phyloP scores from a whole-genome alignment of 2,329 filamentous ascomycete genomes.

The Pseudogymnoascus verrucosus region DNA sequence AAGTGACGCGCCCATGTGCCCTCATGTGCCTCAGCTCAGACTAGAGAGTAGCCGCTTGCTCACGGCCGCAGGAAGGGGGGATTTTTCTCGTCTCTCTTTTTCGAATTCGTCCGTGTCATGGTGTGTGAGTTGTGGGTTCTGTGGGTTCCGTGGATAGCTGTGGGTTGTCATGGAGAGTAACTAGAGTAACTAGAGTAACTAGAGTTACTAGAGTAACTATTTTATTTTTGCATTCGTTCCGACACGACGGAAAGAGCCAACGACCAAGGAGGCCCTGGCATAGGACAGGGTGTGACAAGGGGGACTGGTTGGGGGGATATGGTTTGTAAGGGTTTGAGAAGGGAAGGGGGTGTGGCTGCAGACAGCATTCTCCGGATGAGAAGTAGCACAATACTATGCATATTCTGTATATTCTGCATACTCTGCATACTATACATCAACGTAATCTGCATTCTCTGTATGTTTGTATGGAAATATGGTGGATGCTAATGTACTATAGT shows the following conservation, averaged over 20 bases:
- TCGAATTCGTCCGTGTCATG: too few species aligned
- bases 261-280: neutral
- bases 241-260: neutral
- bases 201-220: too few species aligned
- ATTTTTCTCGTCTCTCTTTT: neutral
- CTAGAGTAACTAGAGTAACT: too few species aligned
- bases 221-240: neutral
- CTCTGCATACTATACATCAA: neutral
- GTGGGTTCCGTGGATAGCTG: neutral
- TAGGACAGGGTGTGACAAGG: neutral
- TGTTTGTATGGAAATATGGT: neutral
- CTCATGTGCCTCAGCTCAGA: neutral
- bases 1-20: neutral
- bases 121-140: neutral
- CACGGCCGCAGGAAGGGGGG: neutral
- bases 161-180: neutral
- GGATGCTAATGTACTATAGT: neutral
- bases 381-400: neutral
- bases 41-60: neutral
- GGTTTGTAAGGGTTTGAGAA: neutral
- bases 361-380: neutral
- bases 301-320: neutral
- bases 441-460: neutral
- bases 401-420: neutral
- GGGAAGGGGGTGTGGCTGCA: neutral